Percentiles rank a stretch among this genome's conserved stretches.
phyloP scores from a whole-genome alignment of 768 basidiomycete genomes.

The Daedalea quercina region DNA sequence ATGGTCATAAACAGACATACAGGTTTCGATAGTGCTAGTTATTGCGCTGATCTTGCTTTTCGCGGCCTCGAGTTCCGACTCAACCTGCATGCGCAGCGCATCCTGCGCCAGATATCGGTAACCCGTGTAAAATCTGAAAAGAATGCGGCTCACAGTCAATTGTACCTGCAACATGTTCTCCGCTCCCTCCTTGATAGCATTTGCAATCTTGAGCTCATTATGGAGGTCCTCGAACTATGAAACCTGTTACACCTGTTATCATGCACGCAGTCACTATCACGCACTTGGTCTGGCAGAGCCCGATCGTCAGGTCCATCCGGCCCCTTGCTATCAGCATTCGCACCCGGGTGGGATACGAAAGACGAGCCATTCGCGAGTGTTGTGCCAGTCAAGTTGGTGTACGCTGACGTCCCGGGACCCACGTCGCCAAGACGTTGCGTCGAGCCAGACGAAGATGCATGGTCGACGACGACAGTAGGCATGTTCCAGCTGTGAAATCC shows the following conservation, averaged over 20 bases:
- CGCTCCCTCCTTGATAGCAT: constrained; percentile 85
- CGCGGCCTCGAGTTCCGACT: constrained; percentile 72
- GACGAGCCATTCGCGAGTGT: background rate
- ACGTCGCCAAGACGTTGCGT: background rate
- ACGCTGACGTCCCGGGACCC: background rate
- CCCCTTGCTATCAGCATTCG: background rate
- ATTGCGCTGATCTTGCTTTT: constrained; percentile 67
- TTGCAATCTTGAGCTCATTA: constrained; percentile 65
- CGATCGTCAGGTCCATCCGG: background rate
- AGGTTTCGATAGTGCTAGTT: constrained; percentile 45
- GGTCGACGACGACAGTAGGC: background rate
- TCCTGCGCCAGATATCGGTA: constrained; percentile 32
- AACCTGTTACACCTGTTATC: background rate
- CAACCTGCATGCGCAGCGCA: constrained; percentile 62
- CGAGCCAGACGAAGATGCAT: background rate
- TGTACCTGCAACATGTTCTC: constrained; percentile 79
- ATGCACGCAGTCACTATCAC: background rate
- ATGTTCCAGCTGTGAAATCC: background rate
- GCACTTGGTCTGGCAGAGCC: background rate
- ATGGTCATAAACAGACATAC: constrained; percentile 26
- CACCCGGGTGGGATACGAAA: background rate
- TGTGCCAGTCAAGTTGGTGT: background rate
- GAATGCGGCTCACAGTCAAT: constrained; percentile 35
- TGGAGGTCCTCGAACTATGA: constrained; percentile 55
- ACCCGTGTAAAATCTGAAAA: background rate